Conservation (phyloP, 179 eudicot species). For the Amaranthus tricolor region DNA sequence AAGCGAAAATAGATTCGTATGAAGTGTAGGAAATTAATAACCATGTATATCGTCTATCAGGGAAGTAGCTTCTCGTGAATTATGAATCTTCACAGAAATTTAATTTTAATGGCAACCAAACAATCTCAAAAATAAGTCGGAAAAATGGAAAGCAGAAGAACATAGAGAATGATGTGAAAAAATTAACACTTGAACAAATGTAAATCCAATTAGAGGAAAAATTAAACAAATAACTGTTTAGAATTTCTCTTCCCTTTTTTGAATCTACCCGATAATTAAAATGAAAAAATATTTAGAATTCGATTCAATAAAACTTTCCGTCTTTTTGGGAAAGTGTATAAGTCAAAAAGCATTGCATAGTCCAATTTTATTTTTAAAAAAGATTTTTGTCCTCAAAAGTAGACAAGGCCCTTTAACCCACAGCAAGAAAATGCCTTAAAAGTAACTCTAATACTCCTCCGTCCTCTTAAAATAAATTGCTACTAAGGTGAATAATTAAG, state of each 20-base stretch:
- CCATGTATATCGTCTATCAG: not conserved
- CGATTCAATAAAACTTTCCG: conserved; percentile 8
- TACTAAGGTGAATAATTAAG: not conserved
- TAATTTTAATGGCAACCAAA: too few relatives aligned
- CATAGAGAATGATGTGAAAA: too few relatives aligned
- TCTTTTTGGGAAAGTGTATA: conserved; percentile 19
- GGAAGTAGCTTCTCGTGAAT: too few relatives aligned
- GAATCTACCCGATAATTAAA: not conserved
- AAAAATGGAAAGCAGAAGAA: too few relatives aligned
- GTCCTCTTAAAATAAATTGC: conserved; percentile 8
- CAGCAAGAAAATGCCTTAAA: conserved; percentile 1
- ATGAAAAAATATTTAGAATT: too few relatives aligned
- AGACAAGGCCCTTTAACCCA: conserved; percentile 20
- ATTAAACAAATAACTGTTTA: too few relatives aligned
- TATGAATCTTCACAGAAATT: too few relatives aligned
- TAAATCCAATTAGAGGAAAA: too few relatives aligned
- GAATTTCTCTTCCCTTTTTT: too few relatives aligned
- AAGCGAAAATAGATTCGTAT: too few relatives aligned
- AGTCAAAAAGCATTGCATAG: conserved; percentile 20
- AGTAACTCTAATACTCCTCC: not conserved
- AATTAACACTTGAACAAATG: too few relatives aligned
- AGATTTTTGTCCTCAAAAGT: conserved; percentile 28
- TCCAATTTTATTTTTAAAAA: not conserved
- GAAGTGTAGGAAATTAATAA: conserved; percentile 5
- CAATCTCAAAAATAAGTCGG: too few relatives aligned